Evolutionary conservation across 108 stramenopile species (phyloP), one percentile per base, ranked within the genome.

Genomic region (Pseudonitzschia multistriata): DNA sequence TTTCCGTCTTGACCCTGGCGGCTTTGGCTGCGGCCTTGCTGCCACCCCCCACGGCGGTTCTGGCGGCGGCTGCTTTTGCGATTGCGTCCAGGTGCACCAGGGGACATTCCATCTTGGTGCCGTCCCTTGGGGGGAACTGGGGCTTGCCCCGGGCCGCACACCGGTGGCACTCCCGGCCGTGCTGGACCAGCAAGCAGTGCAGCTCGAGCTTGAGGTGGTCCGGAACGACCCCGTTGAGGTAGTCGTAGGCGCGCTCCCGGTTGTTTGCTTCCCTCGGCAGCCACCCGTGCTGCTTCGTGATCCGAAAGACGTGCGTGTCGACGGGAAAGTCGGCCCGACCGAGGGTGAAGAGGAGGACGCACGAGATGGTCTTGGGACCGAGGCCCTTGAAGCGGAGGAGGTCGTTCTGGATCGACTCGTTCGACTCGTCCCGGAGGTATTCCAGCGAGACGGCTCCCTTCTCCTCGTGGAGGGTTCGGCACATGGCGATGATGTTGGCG

Each of bases 351-450:
- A 92, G 64, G 35, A 89, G 59, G 22, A 92, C 91, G 67, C 91
- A 92, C 13, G 88, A 85, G n/a, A 92, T 83, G 3, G 91, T 92
- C 57, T 92, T 92, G 28, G 87, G 87, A 29, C 91, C 91, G 62
- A 92, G 76, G 1, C 91, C 91, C 71, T 84, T 86, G 76, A 88
- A 88, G 50, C 86, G 66, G n/a, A 70, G 67, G 11, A 92, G 66
- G 39, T 88, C 83, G 48, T 66, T 71, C 50, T 86, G 72, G 50
- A 92, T 79, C 22, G 76, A 80, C 28, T 78, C 83, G 53, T 81
- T 77, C 17, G 78, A 73, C 36, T 66, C 62, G 49, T 78, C 62
- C 50, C 83, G 81, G 14, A 92, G 70, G 62, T 81, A 89, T 67
- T 92, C 86, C 31, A 92, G 76, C 21, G 77, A 80, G 14, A 85